Conservation (phyloP, 306 rosid species). For the Cucurbita maxima region DNA sequence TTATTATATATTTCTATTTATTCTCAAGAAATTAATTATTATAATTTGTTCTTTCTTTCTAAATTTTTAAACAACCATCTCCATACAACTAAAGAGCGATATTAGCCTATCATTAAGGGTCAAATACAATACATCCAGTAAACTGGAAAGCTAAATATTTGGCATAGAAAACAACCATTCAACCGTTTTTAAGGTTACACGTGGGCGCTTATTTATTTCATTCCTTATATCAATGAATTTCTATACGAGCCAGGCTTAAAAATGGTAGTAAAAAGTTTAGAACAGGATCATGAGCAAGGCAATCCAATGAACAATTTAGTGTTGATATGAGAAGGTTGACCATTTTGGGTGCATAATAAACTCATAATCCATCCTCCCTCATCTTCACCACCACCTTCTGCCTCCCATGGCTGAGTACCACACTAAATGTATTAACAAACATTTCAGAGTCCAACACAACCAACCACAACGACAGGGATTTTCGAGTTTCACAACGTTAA, state of each 20-base stretch:
- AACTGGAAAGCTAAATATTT: too few species aligned
- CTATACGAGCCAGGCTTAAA: not conserved
- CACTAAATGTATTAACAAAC: not conserved
- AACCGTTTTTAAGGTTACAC: too few species aligned
- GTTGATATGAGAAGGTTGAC: not conserved
- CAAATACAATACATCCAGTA: too few species aligned
- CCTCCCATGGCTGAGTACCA: not conserved
- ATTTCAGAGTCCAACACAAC: not conserved
- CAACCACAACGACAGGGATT: not conserved
- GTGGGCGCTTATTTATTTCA: too few species aligned
- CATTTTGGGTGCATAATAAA: not conserved
- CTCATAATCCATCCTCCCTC: not conserved
- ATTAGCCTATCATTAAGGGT: too few species aligned
- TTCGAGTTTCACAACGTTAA: not conserved
- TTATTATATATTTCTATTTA: too few species aligned
- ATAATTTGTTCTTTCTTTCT: too few species aligned
- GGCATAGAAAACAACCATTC: too few species aligned
- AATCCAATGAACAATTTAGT: slow-evolving; percentile 6
- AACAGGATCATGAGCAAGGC: not conserved
- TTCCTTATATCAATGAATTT: too few species aligned
- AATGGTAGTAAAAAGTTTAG: not conserved
- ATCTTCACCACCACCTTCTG: not conserved
- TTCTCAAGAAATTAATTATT: too few species aligned
- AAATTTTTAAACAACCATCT: too few species aligned
- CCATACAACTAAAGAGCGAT: too few species aligned